Conservation (phyloP, 2,329 filamentous ascomycete genomes). For the Sporothrix pseudoabietina region DNA sequence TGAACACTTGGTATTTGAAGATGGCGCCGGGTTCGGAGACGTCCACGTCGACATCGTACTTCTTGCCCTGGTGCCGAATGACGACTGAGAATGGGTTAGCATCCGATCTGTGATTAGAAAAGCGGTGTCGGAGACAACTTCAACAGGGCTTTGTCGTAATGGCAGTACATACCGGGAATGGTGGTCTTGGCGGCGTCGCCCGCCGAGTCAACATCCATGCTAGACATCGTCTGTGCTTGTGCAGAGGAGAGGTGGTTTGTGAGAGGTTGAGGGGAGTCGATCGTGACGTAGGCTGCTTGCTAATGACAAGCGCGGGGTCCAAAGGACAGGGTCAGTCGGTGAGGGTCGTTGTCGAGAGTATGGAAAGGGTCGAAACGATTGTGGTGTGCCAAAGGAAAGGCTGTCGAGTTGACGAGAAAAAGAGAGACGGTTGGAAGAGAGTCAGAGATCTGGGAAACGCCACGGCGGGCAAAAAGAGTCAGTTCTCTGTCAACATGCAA, state of each 20-base stretch:
- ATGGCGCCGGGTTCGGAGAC: conserved; percentile 81
- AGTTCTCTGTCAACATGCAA: conserved; percentile 10
- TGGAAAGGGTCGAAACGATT: neutral
- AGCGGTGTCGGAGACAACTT: neutral
- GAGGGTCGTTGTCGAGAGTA: neutral
- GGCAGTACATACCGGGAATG: conserved; percentile 24
- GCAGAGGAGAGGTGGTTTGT: neutral
- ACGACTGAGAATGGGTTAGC: conserved; percentile 60
- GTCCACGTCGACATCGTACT: conserved; percentile 92
- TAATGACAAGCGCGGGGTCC: neutral
- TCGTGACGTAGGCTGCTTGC: neutral
- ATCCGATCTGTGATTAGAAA: no score
- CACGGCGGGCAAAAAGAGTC: conserved; percentile 13
- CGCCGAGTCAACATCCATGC: conserved; percentile 30
- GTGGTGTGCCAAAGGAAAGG: neutral
- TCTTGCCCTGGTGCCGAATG: conserved; percentile 94
- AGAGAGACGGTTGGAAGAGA: neutral
- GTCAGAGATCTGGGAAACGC: neutral
- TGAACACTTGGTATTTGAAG: conserved; percentile 95
- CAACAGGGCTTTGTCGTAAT: neutral
- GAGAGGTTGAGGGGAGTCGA: neutral
- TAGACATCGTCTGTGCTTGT: conserved; percentile 22
- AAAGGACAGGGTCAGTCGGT: neutral
- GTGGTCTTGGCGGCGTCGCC: conserved; percentile 15
- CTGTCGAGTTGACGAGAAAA: neutral